A percentile compares a stretch with the other conserved stretches of the same genome.
These are phyloP conservation scores for Schizophyllum amplum DNA, from an alignment of 1,284 basidiomycete species.

Conservation along the genomic window DNA sequence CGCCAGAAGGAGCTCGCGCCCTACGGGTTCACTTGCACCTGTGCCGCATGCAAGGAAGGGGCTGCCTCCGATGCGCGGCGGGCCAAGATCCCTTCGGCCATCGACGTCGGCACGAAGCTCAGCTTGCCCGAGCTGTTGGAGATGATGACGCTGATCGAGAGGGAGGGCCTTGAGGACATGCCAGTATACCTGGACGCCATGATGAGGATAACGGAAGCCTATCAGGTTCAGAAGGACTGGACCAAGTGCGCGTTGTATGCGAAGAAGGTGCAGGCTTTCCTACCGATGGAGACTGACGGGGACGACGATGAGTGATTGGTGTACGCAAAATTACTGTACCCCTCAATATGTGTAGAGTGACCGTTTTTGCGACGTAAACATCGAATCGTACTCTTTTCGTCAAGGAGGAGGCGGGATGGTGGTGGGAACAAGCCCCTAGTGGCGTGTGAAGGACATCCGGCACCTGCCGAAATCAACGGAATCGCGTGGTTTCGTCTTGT, in stretches of 20 bases:
- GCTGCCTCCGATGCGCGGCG: slow-evolving; percentile 7
- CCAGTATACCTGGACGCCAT: not conserved
- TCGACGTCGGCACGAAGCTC: not conserved
- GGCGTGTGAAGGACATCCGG: not conserved
- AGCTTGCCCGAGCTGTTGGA: not conserved
- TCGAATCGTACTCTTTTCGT: no score
- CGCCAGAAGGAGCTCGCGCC: slow-evolving; percentile 17
- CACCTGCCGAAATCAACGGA: not conserved
- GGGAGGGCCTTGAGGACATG: not conserved
- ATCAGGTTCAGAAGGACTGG: not conserved
- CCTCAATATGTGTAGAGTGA: no score
- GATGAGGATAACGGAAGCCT: not conserved
- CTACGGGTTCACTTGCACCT: slow-evolving; percentile 20
- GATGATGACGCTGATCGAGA: not conserved
- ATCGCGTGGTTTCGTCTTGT: no score
- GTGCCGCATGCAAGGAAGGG: slow-evolving; percentile 7
- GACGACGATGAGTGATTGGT: no score
- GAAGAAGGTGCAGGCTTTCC: not conserved
- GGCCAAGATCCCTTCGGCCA: slow-evolving; percentile 7
- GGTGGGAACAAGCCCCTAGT: not conserved
- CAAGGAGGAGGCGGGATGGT: no score
- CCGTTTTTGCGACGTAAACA: no score
- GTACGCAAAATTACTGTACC: no score
- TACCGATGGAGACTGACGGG: no score
- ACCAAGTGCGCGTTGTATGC: not conserved